Percentiles rank a stretch among this genome's conserved stretches.
Evolutionary conservation across 495 filamentous ascomycete genomes (phyloP).

Genomic region (Massariosphaeria phaeospora): DNA sequence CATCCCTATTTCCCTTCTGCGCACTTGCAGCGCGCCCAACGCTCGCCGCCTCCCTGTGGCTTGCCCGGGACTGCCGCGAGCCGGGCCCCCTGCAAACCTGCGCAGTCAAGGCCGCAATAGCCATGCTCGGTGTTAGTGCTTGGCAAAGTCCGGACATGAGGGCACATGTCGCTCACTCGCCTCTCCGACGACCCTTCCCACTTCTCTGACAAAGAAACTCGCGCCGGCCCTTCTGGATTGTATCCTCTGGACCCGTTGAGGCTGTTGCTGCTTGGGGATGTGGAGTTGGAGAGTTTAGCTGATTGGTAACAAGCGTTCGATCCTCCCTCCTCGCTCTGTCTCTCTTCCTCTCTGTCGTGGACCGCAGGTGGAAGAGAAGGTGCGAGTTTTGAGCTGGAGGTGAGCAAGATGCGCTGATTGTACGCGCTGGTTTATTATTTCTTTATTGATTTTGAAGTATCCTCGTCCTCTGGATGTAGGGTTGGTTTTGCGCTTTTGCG

Average conservation of each 20-base stretch:
- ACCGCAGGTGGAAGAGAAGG: neutral
- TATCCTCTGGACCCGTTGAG: slow-evolving; percentile 31
- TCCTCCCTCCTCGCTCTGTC: slow-evolving; percentile 15
- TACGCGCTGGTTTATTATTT: slow-evolving; percentile 13
- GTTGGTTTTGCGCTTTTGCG: slow-evolving; percentile 32
- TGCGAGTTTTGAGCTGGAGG: slow-evolving; percentile 25
- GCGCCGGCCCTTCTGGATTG: slow-evolving; percentile 23
- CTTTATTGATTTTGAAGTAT: slow-evolving; percentile 9
- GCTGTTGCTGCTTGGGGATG: slow-evolving; percentile 24
- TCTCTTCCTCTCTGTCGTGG: slow-evolving; percentile 1
- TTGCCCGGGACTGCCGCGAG: slow-evolving; percentile 36
- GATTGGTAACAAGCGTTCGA: slow-evolving; percentile 40
- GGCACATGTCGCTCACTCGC: slow-evolving; percentile 43
- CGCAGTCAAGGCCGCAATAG: slow-evolving; percentile 31
- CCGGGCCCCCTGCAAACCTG: neutral
- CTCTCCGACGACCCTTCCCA: slow-evolving; percentile 14
- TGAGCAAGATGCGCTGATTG: slow-evolving; percentile 30
- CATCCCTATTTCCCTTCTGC: slow-evolving; percentile 5
- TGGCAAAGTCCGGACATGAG: slow-evolving; percentile 39
- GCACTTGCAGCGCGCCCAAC: neutral
- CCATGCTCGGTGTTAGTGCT: neutral
- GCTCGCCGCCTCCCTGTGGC: slow-evolving; percentile 31
- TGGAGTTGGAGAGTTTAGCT: slow-evolving; percentile 25
- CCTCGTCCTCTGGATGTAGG: slow-evolving; percentile 33
- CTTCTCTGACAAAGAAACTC: neutral